phyloP scores from a whole-genome alignment of 108 stramenopile species.

The Cyclostephanos invisitatus region DNA sequence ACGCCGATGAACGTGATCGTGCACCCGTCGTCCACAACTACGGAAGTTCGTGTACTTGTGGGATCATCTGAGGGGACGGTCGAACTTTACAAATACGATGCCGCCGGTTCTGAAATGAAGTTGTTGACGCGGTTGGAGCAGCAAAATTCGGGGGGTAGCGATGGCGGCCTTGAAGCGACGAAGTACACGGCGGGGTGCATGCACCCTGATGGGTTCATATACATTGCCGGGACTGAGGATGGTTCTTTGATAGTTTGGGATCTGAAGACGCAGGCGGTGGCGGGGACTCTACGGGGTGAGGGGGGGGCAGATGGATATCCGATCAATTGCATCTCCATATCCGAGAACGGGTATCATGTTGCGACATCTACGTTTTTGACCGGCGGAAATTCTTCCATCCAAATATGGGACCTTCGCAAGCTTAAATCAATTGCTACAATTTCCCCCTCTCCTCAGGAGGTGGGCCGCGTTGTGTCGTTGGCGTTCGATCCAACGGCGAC shows the following conservation, averaged over 20 bases:
- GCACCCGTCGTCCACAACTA: constrained; percentile 57
- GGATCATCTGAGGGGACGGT: constrained; percentile 13
- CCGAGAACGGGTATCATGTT: constrained; percentile 89
- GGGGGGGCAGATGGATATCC: constrained; percentile 46
- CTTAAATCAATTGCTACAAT: constrained; percentile 57
- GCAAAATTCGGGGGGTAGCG: constrained; percentile 30
- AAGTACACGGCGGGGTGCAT: constrained; percentile 63
- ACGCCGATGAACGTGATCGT: constrained; percentile 41
- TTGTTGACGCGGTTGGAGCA: constrained; percentile 23
- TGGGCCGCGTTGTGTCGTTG: constrained; percentile 40
- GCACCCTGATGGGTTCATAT: constrained; percentile 93
- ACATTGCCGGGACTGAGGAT: constrained; percentile 59
- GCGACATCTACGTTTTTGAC: constrained; percentile 49
- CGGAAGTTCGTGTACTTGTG: constrained; percentile 25
- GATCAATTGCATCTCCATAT: constrained; percentile 68
- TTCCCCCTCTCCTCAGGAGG: constrained; percentile 37
- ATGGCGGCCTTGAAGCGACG: constrained; percentile 6
- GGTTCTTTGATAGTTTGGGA: constrained; percentile 83
- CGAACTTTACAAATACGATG: constrained; percentile 29
- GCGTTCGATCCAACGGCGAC: constrained; percentile 73
- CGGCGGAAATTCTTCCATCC: constrained; percentile 43
- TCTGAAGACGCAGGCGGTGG: constrained; percentile 75
- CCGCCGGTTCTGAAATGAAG: constrained; percentile 8
- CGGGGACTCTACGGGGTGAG: constrained; percentile 49
- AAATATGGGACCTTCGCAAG: constrained; percentile 90